These are phyloP conservation scores for Monosporascus sp. DNA, from an alignment of 2,329 filamentous ascomycete species.

Conservation along the genomic window DNA sequence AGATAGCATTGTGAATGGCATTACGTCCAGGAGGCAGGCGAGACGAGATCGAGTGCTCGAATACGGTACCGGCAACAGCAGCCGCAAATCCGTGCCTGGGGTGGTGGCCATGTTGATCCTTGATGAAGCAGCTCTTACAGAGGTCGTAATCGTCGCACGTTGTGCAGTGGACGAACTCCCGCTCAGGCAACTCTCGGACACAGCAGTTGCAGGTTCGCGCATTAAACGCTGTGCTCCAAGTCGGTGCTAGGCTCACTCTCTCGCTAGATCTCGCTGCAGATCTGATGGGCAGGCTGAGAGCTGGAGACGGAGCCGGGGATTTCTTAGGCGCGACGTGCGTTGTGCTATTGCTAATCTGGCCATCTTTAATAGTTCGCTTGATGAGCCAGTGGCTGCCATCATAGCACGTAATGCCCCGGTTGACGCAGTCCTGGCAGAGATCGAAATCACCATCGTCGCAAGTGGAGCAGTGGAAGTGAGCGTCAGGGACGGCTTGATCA, in stretches of 20 bases:
- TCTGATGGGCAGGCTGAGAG: slow-evolving; percentile 13
- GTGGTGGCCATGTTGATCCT: slow-evolving; percentile 81
- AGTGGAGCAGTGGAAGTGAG: slow-evolving; percentile 90
- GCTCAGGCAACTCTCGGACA: slow-evolving; percentile 65
- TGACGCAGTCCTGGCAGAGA: slow-evolving; percentile 76
- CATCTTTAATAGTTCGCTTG: slow-evolving; percentile 77
- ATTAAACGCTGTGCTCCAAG: slow-evolving; percentile 10
- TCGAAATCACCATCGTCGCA: slow-evolving; percentile 95
- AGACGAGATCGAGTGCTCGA: slow-evolving; percentile 57
- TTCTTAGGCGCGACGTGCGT: slow-evolving; percentile 71
- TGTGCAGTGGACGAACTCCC: slow-evolving; percentile 78
- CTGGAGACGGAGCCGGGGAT: background rate
- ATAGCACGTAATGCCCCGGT: slow-evolving; percentile 69
- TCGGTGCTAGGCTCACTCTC: background rate
- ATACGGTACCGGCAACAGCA: slow-evolving; percentile 56
- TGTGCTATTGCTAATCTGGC: slow-evolving; percentile 75
- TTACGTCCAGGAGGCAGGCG: slow-evolving; percentile 78
- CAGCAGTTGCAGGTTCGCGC: slow-evolving; percentile 65
- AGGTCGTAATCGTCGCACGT: slow-evolving; percentile 88
- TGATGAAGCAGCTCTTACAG: slow-evolving; percentile 74
- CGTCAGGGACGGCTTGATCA: slow-evolving; percentile 68
- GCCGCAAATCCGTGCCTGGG: slow-evolving; percentile 77
- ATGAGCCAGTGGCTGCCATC: slow-evolving; percentile 87
- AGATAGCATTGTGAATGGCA: slow-evolving; percentile 79
- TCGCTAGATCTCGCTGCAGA: slow-evolving; percentile 4